Base-by-base conservation (phyloP, 805 yeast species). In the Schwanniomyces pseudopolymorphus region DNA sequence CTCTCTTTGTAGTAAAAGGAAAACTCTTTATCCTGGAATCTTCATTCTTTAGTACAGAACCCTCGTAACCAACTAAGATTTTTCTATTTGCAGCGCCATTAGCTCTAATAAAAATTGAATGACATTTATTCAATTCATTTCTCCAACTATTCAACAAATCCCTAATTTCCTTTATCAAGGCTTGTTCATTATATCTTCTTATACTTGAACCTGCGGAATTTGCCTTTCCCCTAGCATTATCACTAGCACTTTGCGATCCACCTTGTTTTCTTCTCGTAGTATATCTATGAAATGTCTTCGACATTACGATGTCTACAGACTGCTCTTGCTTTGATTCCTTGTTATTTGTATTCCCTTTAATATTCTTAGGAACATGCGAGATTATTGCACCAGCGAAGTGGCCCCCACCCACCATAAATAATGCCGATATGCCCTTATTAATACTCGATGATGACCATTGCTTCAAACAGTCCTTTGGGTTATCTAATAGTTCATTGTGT, bases 181-280 rank as follows among this genome's bases (percentile, higher is more conserved):
- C 92, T 46, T 83, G 85, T 66, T 94, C 99, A 58, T 91, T 92
- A 57, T 89, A 84, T 50, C 99, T 77, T 70, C 99, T 83, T 39
- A 94, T 75, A 44, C 83, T 81, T 1, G 97, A 86, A 43, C 99
- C 99, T 0, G 97, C 99, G 21, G 97, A 89, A 51, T 89, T 89
- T 6, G 98, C 98, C 62, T 91, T 92, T 3, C 99, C 98, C 54
- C 86, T 81, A 0, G 96, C 87, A 59, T 85, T 89, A 66, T 94
- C 99, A 66, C 81, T 85, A 1, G 97, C 91, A 53, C 91, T 81
- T 63, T 94, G 99, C 0, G 97, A 80, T 1, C 99, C 99, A 73
- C 99, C 99, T 66, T 94, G 99, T 60, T 94, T 94, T 53, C 97
- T 79, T 71, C 99, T 83, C 1, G 97, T 90, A 2, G 99, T 94